phyloP scores from a whole-genome alignment of 257 asterid species.

The Solanum pinnatisectum region DNA sequence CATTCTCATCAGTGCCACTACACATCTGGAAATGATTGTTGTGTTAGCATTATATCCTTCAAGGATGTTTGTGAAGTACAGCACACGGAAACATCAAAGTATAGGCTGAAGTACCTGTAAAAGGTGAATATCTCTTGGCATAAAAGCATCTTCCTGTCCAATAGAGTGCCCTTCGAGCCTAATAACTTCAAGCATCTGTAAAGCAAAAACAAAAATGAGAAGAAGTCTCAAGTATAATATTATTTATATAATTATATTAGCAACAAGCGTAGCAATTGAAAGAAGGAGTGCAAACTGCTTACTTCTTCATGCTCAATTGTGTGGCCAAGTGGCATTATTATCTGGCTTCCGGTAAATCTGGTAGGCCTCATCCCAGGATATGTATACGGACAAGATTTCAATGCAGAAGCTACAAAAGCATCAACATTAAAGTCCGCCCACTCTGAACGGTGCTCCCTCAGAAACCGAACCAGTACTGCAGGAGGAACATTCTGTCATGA shows the following conservation, averaged over 20 bases:
- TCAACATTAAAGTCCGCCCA: slow-evolving; percentile 97
- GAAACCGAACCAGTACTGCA: slow-evolving; percentile 75
- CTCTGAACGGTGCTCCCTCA: slow-evolving; percentile 97
- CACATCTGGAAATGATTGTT: slow-evolving; percentile 58
- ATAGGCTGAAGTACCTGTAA: slow-evolving; percentile 47
- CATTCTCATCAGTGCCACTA: slow-evolving; percentile 83
- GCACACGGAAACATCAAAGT: neutral
- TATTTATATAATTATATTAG: neutral
- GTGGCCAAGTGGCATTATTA: slow-evolving; percentile 90
- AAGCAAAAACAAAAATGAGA: neutral
- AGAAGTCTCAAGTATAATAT: neutral
- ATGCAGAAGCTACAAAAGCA: slow-evolving; percentile 76
- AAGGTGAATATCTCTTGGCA: slow-evolving; percentile 84
- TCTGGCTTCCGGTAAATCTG: slow-evolving; percentile 89
- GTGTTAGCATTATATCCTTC: neutral
- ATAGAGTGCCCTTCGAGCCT: slow-evolving; percentile 83
- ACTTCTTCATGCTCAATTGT: slow-evolving; percentile 98
- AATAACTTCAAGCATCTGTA: slow-evolving; percentile 92
- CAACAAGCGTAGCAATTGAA: neutral
- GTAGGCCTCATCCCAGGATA: slow-evolving; percentile 89
- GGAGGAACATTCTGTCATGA: slow-evolving; percentile 76
- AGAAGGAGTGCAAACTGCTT: neutral
- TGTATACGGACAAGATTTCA: slow-evolving; percentile 58
- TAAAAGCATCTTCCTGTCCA: slow-evolving; percentile 72
- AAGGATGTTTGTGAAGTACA: neutral